These are phyloP conservation scores for Jackrogersella multiformis DNA, from an alignment of 495 filamentous ascomycete species.

Conservation along the genomic window DNA sequence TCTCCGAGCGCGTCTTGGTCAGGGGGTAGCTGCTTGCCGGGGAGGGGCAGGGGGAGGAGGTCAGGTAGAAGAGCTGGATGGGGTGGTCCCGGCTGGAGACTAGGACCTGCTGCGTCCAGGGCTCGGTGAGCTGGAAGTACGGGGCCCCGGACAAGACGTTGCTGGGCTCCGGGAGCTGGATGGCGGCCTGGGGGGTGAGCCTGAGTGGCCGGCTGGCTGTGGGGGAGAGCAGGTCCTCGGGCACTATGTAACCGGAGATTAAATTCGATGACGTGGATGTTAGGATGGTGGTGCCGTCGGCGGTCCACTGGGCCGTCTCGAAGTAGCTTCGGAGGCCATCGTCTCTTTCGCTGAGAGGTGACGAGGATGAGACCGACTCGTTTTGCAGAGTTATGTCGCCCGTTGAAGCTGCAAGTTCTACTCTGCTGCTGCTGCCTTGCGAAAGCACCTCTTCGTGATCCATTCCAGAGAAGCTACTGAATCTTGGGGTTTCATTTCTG, in stretches of 20 bases:
- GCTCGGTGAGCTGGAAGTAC: conserved; percentile 70
- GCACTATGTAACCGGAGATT: conserved; percentile 77
- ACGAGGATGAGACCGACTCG: background rate
- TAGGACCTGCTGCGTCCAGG: conserved; percentile 73
- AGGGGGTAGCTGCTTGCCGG: conserved; percentile 72
- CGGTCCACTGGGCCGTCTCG: conserved; percentile 67
- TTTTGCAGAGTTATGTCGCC: conserved; percentile 35
- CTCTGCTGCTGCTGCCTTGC: conserved; percentile 38
- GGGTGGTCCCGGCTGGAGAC: conserved; percentile 74
- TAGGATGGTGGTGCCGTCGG: conserved; percentile 84
- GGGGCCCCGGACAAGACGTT: conserved; percentile 78
- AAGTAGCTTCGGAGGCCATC: conserved; percentile 57
- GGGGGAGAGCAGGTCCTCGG: conserved; percentile 72
- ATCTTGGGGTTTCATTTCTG: conserved; percentile 18
- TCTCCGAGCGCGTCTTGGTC: conserved; percentile 78
- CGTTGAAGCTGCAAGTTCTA: conserved; percentile 56
- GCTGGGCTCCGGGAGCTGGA: conserved; percentile 72
- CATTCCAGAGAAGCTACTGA: conserved; percentile 18
- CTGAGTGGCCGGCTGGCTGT: conserved; percentile 49
- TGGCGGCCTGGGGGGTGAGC: conserved; percentile 68
- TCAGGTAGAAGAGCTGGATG: conserved; percentile 69
- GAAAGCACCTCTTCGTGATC: conserved; percentile 30
- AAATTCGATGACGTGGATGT: conserved; percentile 75
- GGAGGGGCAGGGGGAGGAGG: conserved; percentile 36
- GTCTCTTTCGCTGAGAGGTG: background rate